phyloP scores from a whole-genome alignment of 345 rosid species.

The Isatis tinctoria region DNA sequence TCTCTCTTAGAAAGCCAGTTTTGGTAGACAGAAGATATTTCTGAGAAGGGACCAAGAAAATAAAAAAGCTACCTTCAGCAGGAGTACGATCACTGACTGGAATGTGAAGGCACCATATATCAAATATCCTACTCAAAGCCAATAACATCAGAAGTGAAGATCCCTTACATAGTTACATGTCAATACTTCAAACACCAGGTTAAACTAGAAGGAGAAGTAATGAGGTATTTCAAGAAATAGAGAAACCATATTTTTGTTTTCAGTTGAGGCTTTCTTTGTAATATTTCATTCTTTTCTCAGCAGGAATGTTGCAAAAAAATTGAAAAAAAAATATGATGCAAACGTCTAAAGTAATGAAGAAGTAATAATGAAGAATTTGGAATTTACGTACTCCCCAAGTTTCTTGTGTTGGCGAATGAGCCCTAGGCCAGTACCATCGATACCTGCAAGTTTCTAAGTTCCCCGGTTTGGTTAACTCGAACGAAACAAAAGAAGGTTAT shows the following conservation, averaged over 20 bases:
- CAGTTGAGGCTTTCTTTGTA: not conserved
- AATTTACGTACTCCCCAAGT: constrained; percentile 52
- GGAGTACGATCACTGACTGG: constrained; percentile 59
- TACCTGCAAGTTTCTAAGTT: constrained; percentile 40
- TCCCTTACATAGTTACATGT: not conserved
- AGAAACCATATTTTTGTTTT: not conserved
- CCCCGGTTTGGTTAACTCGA: not conserved
- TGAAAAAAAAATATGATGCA: not conserved
- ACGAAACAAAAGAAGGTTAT: not conserved
- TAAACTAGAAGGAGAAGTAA: not conserved
- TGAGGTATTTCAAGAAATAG: not conserved
- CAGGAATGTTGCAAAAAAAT: not conserved
- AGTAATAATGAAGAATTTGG: not conserved
- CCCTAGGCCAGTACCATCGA: constrained; percentile 76
- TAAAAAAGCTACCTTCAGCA: constrained; percentile 51
- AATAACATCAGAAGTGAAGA: not conserved
- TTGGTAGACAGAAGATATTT: no score
- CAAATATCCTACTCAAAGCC: constrained; percentile 53
- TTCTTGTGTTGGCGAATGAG: constrained; percentile 53
- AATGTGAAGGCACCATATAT: constrained; percentile 66
- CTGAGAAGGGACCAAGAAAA: no score
- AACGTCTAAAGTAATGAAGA: not conserved
- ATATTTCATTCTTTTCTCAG: not conserved
- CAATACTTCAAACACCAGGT: not conserved
- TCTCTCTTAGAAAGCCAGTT: not conserved